Base-by-base conservation (phyloP, 2,329 filamentous ascomycete species). In the Geosmithia putterillii region DNA sequence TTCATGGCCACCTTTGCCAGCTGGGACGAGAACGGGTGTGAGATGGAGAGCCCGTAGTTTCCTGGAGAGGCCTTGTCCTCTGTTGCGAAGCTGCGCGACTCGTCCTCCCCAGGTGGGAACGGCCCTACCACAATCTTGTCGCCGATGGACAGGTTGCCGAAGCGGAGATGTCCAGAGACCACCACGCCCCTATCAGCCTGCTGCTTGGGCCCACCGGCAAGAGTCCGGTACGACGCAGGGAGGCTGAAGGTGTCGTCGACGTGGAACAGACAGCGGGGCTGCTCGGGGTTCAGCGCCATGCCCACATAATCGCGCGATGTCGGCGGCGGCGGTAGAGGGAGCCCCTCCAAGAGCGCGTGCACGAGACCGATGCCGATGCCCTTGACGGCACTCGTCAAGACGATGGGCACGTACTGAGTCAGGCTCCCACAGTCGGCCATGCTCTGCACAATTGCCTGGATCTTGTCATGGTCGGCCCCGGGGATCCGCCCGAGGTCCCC, bases 221-320 rank as follows among this genome's bases (percentile, higher is more conserved):
- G 42, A 10, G 42, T 47, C 52, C 48, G 47, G 48, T 79, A 79
- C 2, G 79, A 76, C 1, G 75, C 73, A 1, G 82, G 76, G 14
- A 89, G 74, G 45, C 76, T 84, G 59, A 94, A 96, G 1, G 88
- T 79, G 52, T 95, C 90, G 56, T 96, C 90, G 20, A 96, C 76
- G 55, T 95, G 85, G 54, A 96, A 96, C 2, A 95, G 64, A 28
- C 75, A 75, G 4, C 67, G 66, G 2, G 79, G 75, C 44, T 76
- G 71, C 46, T 79, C 70, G 1, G 76, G 76, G 45, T 79, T 78
- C 43, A 78, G 55, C 2, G 66, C 66, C 37, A 65, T 64, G 1
- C 73, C 72, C n/a, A 72, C 62, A 47, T 70, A 75, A 50, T 79
- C 74, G 41, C 66, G 65, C 1, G 71, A 57, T 2, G 71, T 74